These are phyloP conservation scores for Leavenworthia alabamica DNA, from an alignment of 345 rosid genomes.

Conservation along the genomic window DNA sequence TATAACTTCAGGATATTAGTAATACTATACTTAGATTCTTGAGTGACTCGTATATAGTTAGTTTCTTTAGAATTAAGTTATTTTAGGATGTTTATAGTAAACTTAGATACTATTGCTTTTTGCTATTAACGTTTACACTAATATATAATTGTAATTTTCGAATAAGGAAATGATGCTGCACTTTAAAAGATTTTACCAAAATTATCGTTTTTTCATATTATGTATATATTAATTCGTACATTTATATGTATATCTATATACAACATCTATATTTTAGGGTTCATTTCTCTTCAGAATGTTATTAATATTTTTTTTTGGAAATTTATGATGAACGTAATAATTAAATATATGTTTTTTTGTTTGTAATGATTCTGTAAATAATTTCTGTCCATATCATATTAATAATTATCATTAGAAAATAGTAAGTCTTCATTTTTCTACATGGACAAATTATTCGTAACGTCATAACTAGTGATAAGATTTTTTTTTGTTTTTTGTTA, in stretches of 20 bases:
- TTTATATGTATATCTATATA: no score
- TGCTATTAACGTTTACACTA: not conserved
- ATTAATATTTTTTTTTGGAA: not conserved
- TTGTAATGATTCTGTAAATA: slow-evolving; percentile 8
- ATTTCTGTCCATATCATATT: slow-evolving; percentile 3
- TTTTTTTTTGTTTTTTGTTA: no score
- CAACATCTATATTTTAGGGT: no score
- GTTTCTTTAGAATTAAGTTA: not conserved
- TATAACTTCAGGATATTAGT: not conserved
- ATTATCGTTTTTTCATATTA: no score
- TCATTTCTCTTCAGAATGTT: not conserved
- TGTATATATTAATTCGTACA: no score
- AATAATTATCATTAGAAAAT: slow-evolving; percentile 5
- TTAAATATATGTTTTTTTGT: not conserved
- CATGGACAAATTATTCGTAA: not conserved
- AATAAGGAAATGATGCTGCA: not conserved
- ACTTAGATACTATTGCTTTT: not conserved
- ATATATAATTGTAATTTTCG: not conserved
- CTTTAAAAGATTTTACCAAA: not conserved
- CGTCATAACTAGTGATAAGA: slow-evolving; percentile 8
- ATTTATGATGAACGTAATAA: not conserved
- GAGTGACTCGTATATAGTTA: not conserved
- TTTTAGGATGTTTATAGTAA: not conserved
- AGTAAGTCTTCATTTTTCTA: slow-evolving; percentile 13
- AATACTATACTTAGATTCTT: not conserved